These are phyloP conservation scores for Trichoderma semiorbis DNA, from an alignment of 2,329 filamentous ascomycete genomes.

Conservation along the genomic window DNA sequence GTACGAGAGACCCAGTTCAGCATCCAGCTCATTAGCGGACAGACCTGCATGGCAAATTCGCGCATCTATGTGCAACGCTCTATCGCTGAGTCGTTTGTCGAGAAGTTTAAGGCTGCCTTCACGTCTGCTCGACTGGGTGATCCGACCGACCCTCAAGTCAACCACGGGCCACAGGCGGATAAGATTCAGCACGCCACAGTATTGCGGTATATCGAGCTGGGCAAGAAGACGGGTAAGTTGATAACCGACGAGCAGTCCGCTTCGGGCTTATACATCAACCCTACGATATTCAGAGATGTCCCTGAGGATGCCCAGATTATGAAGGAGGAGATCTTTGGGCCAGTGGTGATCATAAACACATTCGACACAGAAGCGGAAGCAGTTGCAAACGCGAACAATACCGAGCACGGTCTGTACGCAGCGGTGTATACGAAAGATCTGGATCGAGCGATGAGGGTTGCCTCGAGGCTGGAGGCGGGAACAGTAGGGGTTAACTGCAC, in stretches of 20 bases:
- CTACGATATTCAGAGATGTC: conserved; percentile 29
- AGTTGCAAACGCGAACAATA: conserved; percentile 35
- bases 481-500: conserved; percentile 39
- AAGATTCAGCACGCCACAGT: conserved; percentile 62
- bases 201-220: conserved; percentile 60
- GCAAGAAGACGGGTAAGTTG: conserved; percentile 59
- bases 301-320: conserved; percentile 28
- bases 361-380: conserved; percentile 27
- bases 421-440: conserved; percentile 56
- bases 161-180: conserved; percentile 64
- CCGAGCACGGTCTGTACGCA: conserved; percentile 51
- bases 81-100: conserved; percentile 57
- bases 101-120: conserved; percentile 50
- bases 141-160: conserved; percentile 58
- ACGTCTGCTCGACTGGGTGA: conserved; percentile 56
- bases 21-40: background rate
- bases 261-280: conserved; percentile 28
- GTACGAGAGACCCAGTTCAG: background rate
- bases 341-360: conserved; percentile 27
- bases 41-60: conserved; percentile 57
- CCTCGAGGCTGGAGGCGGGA: conserved; percentile 52
- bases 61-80: conserved; percentile 57
- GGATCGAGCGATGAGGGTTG: conserved; percentile 34
- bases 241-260: conserved; percentile 35
- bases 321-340: conserved; percentile 32